Evolutionary conservation across 73 alveolate species (phyloP).

Genomic region (Stentor roeselii): DNA sequence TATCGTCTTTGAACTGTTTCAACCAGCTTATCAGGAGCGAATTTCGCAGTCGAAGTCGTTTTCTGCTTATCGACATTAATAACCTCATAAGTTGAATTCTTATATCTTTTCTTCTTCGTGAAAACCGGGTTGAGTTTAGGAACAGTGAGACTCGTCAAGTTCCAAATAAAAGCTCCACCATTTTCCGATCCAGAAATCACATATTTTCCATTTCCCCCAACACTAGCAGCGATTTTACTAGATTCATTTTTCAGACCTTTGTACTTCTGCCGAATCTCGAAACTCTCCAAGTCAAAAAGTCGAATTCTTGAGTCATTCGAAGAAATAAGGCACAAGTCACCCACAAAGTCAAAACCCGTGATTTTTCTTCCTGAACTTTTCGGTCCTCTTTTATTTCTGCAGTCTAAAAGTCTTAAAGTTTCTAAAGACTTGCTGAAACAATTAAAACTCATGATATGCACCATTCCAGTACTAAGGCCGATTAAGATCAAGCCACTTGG

Average conservation of each 20-base stretch:
- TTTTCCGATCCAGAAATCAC: conserved; percentile 24
- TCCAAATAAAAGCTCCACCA: background rate
- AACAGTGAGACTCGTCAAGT: background rate
- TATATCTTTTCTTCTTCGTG: background rate
- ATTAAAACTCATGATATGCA: background rate
- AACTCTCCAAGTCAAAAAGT: background rate
- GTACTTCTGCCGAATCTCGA: background rate
- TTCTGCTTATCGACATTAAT: background rate
- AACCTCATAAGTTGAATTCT: background rate
- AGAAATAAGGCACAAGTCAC: background rate
- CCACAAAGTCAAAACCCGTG: conserved; percentile 23
- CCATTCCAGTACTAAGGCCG: background rate
- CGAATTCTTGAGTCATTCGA: conserved; percentile 18
- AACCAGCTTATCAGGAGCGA: background rate
- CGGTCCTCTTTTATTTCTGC: conserved; percentile 2
- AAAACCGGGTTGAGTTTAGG: background rate
- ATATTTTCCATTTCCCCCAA: background rate
- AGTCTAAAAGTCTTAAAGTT: background rate
- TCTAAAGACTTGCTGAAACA: background rate
- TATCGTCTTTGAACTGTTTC: background rate
- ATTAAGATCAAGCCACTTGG: background rate
- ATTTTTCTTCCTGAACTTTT: conserved; percentile 10
- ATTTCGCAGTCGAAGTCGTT: background rate
- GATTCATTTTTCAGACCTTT: conserved; percentile 14
- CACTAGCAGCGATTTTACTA: background rate